phyloP scores from a whole-genome alignment of 371 early-diverging fungal genomes.

The Rhizopus arrhizus region DNA sequence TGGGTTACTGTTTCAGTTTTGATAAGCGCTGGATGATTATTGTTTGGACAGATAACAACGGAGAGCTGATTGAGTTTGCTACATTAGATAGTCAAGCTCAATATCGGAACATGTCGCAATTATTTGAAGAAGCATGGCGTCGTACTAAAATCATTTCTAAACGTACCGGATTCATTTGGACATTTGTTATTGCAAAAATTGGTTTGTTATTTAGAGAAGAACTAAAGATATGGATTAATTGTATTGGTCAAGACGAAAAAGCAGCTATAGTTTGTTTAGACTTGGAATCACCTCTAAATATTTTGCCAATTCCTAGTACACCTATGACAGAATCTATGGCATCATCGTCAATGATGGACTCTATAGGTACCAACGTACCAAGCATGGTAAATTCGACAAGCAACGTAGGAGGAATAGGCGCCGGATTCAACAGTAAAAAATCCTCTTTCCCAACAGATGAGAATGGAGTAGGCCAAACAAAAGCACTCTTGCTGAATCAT shows the following conservation, averaged over 20 bases:
- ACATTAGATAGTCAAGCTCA: conserved; percentile 20
- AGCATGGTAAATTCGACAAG: conserved; percentile 15
- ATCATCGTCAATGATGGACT: background rate
- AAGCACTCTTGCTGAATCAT: conserved; percentile 57
- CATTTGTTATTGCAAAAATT: conserved; percentile 50
- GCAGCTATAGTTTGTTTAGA: conserved; percentile 55
- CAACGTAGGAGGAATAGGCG: background rate
- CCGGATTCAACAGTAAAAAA: conserved; percentile 10
- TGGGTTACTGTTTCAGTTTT: conserved; percentile 61
- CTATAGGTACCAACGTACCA: background rate
- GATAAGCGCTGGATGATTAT: conserved; percentile 59
- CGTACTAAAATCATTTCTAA: conserved; percentile 36
- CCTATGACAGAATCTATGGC: background rate
- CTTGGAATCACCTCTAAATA: conserved; percentile 48
- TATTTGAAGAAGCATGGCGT: conserved; percentile 49
- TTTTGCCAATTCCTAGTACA: conserved; percentile 13
- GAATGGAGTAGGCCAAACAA: conserved; percentile 43
- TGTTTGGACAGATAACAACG: conserved; percentile 65
- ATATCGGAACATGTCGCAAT: conserved; percentile 6
- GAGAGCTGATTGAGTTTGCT: conserved; percentile 58
- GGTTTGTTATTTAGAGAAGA: conserved; percentile 51
- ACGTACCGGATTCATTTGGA: conserved; percentile 42
- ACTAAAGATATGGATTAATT: conserved; percentile 45
- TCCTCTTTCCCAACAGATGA: conserved; percentile 24
- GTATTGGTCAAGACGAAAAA: conserved; percentile 35